Percentiles rank a stretch among this genome's conserved stretches.
These are phyloP conservation scores for Claviceps pazoutovae DNA, from an alignment of 2,329 filamentous ascomycete species.

Conservation along the genomic window DNA sequence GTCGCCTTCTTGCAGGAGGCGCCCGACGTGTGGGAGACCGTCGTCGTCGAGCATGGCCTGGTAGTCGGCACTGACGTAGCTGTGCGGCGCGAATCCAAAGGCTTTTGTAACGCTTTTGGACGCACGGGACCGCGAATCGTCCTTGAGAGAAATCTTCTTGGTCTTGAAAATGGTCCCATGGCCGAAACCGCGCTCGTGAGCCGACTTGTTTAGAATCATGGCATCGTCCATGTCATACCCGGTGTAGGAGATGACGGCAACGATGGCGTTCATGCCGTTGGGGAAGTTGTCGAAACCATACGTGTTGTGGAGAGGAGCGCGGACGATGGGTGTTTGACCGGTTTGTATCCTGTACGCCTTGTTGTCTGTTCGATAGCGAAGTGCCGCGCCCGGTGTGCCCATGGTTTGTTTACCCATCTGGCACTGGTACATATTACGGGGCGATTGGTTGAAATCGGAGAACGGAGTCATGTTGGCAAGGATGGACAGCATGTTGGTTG, in stretches of 20 bases:
- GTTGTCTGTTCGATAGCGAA: conserved; percentile 86
- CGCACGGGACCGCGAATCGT: conserved; percentile 55
- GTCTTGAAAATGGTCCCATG: conserved; percentile 97
- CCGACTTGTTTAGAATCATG: conserved; percentile 97
- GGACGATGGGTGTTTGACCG: conserved; percentile 86
- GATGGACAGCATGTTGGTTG: conserved; percentile 94
- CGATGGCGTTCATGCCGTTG: conserved; percentile 87
- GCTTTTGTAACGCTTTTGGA: conserved; percentile 61
- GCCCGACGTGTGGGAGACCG: conserved; percentile 70
- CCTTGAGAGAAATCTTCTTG: conserved; percentile 76
- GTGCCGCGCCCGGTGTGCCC: conserved; percentile 82
- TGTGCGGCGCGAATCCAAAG: conserved; percentile 79
- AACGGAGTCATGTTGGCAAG: conserved; percentile 98
- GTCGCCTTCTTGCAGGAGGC: conserved; percentile 65
- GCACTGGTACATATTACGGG: conserved; percentile 98
- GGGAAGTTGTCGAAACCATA: conserved; percentile 98
- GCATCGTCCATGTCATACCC: conserved; percentile 99
- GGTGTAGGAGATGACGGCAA: conserved; percentile 96
- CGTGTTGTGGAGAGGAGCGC: conserved; percentile 82
- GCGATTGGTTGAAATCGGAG: conserved; percentile 96
- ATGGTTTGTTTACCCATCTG: conserved; percentile 99
- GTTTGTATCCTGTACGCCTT: conserved; percentile 92
- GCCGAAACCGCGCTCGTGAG: conserved; percentile 89
- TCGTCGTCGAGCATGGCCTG: conserved; percentile 70
- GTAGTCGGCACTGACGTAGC: conserved; percentile 55